Base-by-base conservation (phyloP, 2,329 filamentous ascomycete genomes). In the Colletotrichum tamarilloi region DNA sequence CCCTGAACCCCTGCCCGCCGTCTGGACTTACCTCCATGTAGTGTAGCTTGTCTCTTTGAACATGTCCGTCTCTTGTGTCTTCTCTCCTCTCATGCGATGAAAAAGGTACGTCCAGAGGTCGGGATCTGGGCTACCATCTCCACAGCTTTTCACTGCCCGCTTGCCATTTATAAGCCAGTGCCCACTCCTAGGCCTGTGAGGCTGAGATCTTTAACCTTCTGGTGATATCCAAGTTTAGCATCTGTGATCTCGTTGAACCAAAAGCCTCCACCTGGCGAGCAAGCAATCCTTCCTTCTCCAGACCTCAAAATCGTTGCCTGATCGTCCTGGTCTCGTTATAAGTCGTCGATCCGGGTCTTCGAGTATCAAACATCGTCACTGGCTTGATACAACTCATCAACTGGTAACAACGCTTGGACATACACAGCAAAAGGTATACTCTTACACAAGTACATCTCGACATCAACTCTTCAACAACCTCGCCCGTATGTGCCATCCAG, bases 401-500 rank as follows among this genome's bases (percentile, higher is more conserved):
- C 30, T 46, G 16, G 57, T 57, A 59, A 71, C 60, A 56, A 57
- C 67, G 62, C 67, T 66, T 71, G 70, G 69, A 72, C 59, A 58
- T 49, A 60, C 38, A 66, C 56, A 70, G 28, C 53, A 35, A 67
- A 60, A 30, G 28, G 49, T 28, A 26, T 16, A 52, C 38, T 55
- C 66, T 46, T 60, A 12, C 68, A 46, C 63, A 56, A 64, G 30
- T 46, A 35, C 53, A 71, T 46, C 55, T 64, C 46, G 24, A 57
- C 60, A n/a, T 75, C 59, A 30, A 63, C 38, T 38, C 57, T 38
- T 49, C 59, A 62, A 38, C 49, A 53, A 56, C 53, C 63, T 70
- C 77, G 68, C 70, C 68, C 72, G 79, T 81, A 78, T 77, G 78
- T 80, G 75, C 68, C 74, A 75, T 73, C 75, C 67, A 74, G 72